Conservation (phyloP, 345 rosid species). For the Durio zibethinus region DNA sequence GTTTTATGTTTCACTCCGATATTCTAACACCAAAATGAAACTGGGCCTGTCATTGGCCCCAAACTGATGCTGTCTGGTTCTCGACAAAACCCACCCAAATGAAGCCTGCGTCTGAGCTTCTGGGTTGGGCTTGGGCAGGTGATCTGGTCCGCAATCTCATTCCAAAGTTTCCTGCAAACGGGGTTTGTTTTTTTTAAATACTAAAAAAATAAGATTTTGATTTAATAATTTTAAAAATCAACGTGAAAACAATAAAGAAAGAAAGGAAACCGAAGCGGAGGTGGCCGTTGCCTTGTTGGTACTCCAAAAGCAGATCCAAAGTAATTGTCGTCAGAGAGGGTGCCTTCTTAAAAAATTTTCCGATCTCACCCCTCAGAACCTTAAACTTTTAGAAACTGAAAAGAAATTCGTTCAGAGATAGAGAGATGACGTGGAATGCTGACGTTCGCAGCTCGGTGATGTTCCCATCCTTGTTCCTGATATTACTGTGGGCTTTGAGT, state of each 20-base stretch:
- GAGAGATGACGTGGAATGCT: conserved; percentile 9
- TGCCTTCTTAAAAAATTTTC: background rate
- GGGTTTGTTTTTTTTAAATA: too few species aligned
- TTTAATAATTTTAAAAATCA: too few species aligned
- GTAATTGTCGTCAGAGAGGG: too few species aligned
- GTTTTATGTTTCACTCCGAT: too few species aligned
- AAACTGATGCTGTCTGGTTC: background rate
- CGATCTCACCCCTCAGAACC: background rate
- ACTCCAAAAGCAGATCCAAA: background rate
- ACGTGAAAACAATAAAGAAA: background rate
- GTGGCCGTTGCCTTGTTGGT: background rate
- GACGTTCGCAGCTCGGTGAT: conserved; percentile 8
- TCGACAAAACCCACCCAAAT: background rate
- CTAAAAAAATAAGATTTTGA: too few species aligned
- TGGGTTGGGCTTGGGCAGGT: too few species aligned
- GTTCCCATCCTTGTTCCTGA: background rate
- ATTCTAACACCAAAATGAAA: too few species aligned
- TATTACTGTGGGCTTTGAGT: conserved; percentile 13
- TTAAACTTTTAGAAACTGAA: too few species aligned
- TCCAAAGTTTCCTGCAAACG: too few species aligned
- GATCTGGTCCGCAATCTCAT: too few species aligned
- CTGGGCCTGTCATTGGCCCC: background rate
- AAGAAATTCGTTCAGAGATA: background rate
- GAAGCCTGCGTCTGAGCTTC: background rate
- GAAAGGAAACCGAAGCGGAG: background rate